These are phyloP conservation scores for Penicillium nordicum DNA, from an alignment of 2,329 filamentous ascomycete species.

Conservation along the genomic window DNA sequence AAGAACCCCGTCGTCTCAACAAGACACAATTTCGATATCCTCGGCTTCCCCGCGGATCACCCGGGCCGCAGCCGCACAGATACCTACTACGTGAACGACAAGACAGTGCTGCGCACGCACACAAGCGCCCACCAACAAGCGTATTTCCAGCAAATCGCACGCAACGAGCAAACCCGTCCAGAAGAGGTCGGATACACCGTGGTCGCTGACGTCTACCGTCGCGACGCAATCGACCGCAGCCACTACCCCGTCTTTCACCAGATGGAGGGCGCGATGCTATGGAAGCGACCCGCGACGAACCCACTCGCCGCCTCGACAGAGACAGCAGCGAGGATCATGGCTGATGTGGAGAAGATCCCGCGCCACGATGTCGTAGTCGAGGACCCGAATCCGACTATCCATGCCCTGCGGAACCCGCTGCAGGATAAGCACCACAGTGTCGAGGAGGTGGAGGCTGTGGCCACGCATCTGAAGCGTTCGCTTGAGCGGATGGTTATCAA, in stretches of 20 bases:
- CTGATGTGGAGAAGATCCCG: conserved; percentile 69
- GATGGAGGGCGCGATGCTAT: conserved; percentile 92
- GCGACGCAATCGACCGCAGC: conserved; percentile 89
- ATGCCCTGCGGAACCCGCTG: conserved; percentile 76
- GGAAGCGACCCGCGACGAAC: conserved; percentile 60
- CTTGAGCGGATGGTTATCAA: conserved; percentile 87
- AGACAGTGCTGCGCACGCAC: conserved; percentile 84
- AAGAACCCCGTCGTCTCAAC: conserved; percentile 82
- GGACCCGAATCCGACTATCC: conserved; percentile 75
- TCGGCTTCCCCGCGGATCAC: conserved; percentile 85
- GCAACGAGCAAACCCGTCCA: conserved; percentile 34
- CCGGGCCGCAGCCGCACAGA: conserved; percentile 83
- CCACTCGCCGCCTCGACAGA: conserved; percentile 36
- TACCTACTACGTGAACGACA: conserved; percentile 89
- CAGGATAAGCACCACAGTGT: conserved; percentile 67
- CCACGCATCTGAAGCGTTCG: conserved; percentile 79
- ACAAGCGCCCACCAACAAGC: conserved; percentile 91
- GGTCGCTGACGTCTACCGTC: conserved; percentile 88
- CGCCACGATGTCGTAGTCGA: conserved; percentile 73
- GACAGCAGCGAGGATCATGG: conserved; percentile 60
- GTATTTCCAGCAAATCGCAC: conserved; percentile 66
- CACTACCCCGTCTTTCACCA: conserved; percentile 98
- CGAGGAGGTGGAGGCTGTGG: conserved; percentile 78
- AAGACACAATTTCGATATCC: conserved; percentile 90
- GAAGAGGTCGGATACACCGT: conserved; percentile 73